Base-by-base conservation (phyloP, 2,329 filamentous ascomycete species). In the Fusarium torreyae region DNA sequence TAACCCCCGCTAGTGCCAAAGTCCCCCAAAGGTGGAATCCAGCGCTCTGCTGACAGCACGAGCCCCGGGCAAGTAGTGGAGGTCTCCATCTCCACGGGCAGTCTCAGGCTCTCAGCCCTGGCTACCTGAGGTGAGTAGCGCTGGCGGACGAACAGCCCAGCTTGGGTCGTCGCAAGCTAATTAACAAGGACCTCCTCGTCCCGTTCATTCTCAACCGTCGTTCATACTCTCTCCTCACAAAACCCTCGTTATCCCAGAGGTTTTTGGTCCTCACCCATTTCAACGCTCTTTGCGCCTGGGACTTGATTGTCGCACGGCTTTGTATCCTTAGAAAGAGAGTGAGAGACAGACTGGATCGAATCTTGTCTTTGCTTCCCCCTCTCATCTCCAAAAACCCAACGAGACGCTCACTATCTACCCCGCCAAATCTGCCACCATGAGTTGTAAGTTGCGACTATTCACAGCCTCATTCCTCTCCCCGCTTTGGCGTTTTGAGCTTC, bases 381-480 rank as follows among this genome's bases (percentile, higher is more conserved):
- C 52, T 34, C 51, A 45, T 63, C 62, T 46, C 40, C 49, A 43
- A 66, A 58, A 68, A 26, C 43, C 53, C 31, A 63, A 58, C 66
- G 34, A 50, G 63, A 45, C 56, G 44, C 60, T 46, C 36, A 54
- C 22, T 44, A 71, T 18, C 48, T 69, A 75, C 74, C 73, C 74
- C 72, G 70, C 73, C 76, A 75, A 70, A 65, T 20, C 58, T 56
- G 49, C 57, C 65, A 68, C 70, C 64, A 77, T 77, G 76, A 77
- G 75, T 64, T 75, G 76, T 77, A 74, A 75, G 76, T 77, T 69
- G 72, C 58, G 65, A 68, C 62, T 63, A 68, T 69, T 64, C 64
- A 44, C 70, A 75, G 73, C 72, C 71, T 75, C 64, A 68, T 59
- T 58, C 53, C 57, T 50, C 63, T 59, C 66, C 61, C 74, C 65